phyloP scores from a whole-genome alignment of 2,329 filamentous ascomycete species.

The Penicillium sp. region DNA sequence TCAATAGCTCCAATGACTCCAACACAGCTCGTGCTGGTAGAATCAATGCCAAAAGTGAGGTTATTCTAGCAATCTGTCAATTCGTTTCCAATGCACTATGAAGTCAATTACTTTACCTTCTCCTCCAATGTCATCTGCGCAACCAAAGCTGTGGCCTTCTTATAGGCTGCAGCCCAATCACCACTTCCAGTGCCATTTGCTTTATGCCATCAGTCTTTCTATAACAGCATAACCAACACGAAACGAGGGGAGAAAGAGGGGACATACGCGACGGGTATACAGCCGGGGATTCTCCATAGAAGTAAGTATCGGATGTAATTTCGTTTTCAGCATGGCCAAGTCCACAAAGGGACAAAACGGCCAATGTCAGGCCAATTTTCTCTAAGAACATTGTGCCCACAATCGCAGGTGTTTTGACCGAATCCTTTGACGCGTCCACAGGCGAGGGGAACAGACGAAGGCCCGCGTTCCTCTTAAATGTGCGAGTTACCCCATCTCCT shows the following conservation, averaged over 20 bases:
- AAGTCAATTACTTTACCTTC: slow-evolving; percentile 7
- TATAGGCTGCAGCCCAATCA: slow-evolving; percentile 19
- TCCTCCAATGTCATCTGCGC: slow-evolving; percentile 21
- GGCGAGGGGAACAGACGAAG: background rate
- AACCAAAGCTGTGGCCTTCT: slow-evolving; percentile 16
- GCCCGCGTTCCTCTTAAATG: background rate
- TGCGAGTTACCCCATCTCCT: background rate
- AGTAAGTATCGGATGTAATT: slow-evolving; percentile 33
- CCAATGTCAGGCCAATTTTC: slow-evolving; percentile 4
- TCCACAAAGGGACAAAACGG: slow-evolving; percentile 13
- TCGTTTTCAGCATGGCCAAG: slow-evolving; percentile 10
- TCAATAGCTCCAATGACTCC: slow-evolving; percentile 15
- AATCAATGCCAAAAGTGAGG: slow-evolving; percentile 16
- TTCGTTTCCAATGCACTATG: background rate
- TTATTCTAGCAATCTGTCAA: slow-evolving; percentile 13
- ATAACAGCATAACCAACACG: no score
- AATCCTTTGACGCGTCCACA: background rate
- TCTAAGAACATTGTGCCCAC: background rate
- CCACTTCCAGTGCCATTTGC: slow-evolving; percentile 15
- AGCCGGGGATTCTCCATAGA: slow-evolving; percentile 21
- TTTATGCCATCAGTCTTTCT: background rate
- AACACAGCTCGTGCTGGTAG: slow-evolving; percentile 14
- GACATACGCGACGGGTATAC: slow-evolving; percentile 23
- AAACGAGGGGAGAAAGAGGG: background rate
- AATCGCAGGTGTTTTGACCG: background rate